Evolutionary conservation across 164 flowering plant species (phyloP).

Genomic region (Dillenia suffruticosa): DNA sequence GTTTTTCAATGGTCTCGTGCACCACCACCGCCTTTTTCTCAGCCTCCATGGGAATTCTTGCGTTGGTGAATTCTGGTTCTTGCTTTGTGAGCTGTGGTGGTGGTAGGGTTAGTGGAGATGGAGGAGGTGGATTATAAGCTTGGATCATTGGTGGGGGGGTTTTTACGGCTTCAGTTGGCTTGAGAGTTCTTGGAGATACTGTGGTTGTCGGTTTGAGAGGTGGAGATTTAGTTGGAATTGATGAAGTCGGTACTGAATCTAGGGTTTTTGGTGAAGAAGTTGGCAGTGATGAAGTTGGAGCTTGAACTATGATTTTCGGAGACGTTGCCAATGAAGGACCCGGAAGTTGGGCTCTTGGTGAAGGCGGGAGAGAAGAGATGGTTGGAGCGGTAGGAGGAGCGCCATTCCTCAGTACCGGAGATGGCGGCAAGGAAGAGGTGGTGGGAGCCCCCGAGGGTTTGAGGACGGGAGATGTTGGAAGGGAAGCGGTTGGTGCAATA

Average conservation of each 20-base stretch:
- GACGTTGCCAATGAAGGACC: slow-evolving; percentile 8
- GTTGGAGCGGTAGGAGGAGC: slow-evolving; percentile 7
- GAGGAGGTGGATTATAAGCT: slow-evolving; percentile 24
- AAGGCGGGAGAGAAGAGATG: background rate
- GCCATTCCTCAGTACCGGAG: background rate
- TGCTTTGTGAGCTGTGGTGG: slow-evolving; percentile 29
- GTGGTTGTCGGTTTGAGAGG: slow-evolving; percentile 13
- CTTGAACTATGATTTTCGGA: slow-evolving; percentile 2
- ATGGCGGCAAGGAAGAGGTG: slow-evolving; percentile 7
- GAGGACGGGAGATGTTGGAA: slow-evolving; percentile 8
- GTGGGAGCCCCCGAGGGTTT: background rate
- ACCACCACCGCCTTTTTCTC: slow-evolving; percentile 47
- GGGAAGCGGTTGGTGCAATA: background rate
- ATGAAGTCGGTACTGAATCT: slow-evolving; percentile 7
- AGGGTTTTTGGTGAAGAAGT: slow-evolving; percentile 1
- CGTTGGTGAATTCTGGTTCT: slow-evolving; percentile 8
- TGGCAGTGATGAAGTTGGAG: slow-evolving; percentile 1
- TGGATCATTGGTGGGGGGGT: slow-evolving; percentile 30
- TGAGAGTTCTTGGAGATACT: slow-evolving; percentile 20
- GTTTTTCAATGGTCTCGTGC: slow-evolving; percentile 28
- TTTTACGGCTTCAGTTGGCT: slow-evolving; percentile 4
- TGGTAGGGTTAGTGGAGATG: slow-evolving; percentile 50
- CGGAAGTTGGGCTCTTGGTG: background rate
- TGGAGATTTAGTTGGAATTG: background rate
- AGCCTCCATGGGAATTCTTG: slow-evolving; percentile 25